phyloP scores from a whole-genome alignment of 139 green algal genomes.

The Coelastrella sp. region DNA sequence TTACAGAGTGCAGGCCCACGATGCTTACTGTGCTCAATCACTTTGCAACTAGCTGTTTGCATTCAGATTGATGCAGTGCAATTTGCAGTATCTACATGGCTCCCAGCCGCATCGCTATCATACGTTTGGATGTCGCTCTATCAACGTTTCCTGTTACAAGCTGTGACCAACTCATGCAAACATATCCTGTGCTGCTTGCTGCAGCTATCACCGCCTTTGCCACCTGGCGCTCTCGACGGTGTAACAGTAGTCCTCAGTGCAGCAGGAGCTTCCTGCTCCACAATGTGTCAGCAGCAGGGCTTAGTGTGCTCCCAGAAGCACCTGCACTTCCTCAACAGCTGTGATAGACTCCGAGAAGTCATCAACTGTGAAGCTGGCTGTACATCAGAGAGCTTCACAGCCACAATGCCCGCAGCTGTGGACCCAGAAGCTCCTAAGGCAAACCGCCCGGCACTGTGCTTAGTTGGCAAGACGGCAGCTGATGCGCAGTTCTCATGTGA shows the following conservation, averaged over 20 bases:
- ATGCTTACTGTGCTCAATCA: too few relatives aligned
- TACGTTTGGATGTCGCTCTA: too few relatives aligned
- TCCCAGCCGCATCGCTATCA: too few relatives aligned
- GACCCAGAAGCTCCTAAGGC: slow-evolving; percentile 71
- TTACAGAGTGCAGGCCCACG: too few relatives aligned
- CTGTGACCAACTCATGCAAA: too few relatives aligned
- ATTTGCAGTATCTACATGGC: too few relatives aligned
- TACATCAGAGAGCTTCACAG: not conserved
- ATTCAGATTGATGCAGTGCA: too few relatives aligned
- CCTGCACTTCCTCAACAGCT: slow-evolving; percentile 74
- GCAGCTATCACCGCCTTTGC: slow-evolving; percentile 64
- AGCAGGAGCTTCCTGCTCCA: slow-evolving; percentile 60
- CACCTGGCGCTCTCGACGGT: slow-evolving; percentile 53
- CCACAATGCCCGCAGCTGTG: slow-evolving; percentile 69
- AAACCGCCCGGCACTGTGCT: slow-evolving; percentile 76
- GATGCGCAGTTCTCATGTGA: slow-evolving; percentile 53
- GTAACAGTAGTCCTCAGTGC: slow-evolving; percentile 55
- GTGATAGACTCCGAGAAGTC: slow-evolving; percentile 76
- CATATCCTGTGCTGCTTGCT: not conserved
- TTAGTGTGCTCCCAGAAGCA: slow-evolving; percentile 59
- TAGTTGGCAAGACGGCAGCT: slow-evolving; percentile 30
- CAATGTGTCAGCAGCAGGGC: slow-evolving; percentile 53
- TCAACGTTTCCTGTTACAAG: too few relatives aligned
- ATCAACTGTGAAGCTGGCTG: slow-evolving; percentile 70
- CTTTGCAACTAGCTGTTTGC: too few relatives aligned